Percentiles rank a stretch among this genome's conserved stretches.
These are phyloP conservation scores for Achaetomiella virescens DNA, from an alignment of 495 filamentous ascomycete genomes.

Conservation along the genomic window DNA sequence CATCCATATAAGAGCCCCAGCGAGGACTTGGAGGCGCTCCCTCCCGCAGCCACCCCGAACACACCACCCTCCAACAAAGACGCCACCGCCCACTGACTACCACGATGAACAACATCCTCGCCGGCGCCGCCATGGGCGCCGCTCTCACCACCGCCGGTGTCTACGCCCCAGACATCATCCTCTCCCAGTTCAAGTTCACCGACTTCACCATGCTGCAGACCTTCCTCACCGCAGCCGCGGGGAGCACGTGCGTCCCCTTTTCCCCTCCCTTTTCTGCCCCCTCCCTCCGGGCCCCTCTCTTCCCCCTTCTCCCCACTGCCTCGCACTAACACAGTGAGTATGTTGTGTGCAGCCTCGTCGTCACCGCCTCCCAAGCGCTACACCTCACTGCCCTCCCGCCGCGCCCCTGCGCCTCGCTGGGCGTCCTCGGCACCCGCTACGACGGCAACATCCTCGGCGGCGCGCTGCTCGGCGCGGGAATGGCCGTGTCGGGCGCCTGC, in stretches of 20 bases:
- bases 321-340: neutral
- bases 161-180: constrained; percentile 46
- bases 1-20: neutral
- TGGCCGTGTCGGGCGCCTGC: constrained; percentile 52
- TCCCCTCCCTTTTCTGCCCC: neutral
- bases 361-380: constrained; percentile 28
- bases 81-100: too few species aligned
- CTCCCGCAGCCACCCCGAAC: neutral
- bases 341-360: constrained; percentile 20
- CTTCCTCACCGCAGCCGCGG: constrained; percentile 49
- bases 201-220: constrained; percentile 55
- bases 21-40: neutral
- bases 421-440: constrained; percentile 33
- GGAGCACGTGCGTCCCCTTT: constrained; percentile 44
- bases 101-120: constrained; percentile 28
- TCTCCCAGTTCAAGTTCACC: constrained; percentile 46
- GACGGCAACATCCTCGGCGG: constrained; percentile 55
- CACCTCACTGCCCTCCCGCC: constrained; percentile 31
- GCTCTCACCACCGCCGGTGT: constrained; percentile 49
- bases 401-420: constrained; percentile 31
- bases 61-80: neutral
- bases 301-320: neutral
- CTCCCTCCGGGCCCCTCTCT: neutral
- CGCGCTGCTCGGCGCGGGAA: constrained; percentile 45
- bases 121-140: constrained; percentile 49